Evolutionary conservation across 768 basidiomycete species (phyloP).

Genomic region (Hydnomerulius pinastri): DNA sequence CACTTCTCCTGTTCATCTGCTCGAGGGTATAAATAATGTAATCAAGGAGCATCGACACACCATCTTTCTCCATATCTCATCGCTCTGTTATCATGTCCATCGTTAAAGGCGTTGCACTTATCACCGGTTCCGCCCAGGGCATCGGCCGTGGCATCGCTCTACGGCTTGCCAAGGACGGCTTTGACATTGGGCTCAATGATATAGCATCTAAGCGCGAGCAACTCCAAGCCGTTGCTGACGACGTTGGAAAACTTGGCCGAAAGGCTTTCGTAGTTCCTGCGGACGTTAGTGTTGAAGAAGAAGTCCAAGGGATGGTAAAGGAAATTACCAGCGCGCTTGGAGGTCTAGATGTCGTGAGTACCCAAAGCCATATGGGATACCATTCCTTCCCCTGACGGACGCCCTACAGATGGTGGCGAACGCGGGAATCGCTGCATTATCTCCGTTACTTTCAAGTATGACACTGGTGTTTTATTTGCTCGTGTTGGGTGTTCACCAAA

Average conservation of each 20-base stretch:
- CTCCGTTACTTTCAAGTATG: conserved; percentile 4
- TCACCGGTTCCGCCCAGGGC: conserved; percentile 36
- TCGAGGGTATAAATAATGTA: neutral
- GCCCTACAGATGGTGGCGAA: conserved; percentile 28
- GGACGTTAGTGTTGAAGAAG: conserved; percentile 43
- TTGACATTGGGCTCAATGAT: conserved; percentile 34
- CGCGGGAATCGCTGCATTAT: conserved; percentile 11
- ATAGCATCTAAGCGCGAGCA: conserved; percentile 25
- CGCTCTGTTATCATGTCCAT: conserved; percentile 16
- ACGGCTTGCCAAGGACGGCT: conserved; percentile 35
- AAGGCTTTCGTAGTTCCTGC: conserved; percentile 29
- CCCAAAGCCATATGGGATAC: neutral
- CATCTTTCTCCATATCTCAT: neutral
- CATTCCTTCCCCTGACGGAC: neutral
- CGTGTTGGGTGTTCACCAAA: neutral
- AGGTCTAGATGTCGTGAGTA: conserved; percentile 48
- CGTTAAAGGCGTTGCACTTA: conserved; percentile 32
- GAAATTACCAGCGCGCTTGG: conserved; percentile 35
- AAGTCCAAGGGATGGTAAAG: conserved; percentile 44
- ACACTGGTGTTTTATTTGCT: neutral
- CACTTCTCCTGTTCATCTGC: no score
- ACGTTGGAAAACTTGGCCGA: conserved; percentile 33
- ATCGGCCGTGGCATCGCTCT: conserved; percentile 34
- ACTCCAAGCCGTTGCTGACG: conserved; percentile 28
- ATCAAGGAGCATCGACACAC: neutral